These are phyloP conservation scores for Gossypium stocksii DNA, from an alignment of 345 rosid genomes.

Conservation along the genomic window DNA sequence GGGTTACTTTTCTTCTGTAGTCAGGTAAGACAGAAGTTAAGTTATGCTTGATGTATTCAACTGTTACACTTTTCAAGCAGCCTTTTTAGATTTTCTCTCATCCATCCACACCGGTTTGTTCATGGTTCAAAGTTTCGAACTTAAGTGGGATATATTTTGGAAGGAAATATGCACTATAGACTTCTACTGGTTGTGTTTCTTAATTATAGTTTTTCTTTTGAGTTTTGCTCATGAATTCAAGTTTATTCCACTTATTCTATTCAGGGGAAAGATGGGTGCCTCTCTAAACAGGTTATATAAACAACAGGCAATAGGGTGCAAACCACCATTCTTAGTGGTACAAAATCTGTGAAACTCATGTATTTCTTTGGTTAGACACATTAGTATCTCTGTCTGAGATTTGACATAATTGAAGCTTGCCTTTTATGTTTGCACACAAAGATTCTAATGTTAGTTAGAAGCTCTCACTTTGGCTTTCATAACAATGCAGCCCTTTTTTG, in stretches of 20 bases:
- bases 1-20: not conserved
- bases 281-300: constrained; percentile 56
- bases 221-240: constrained; percentile 9
- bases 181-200: not conserved
- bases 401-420: not conserved
- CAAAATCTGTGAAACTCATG: not conserved
- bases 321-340: constrained; percentile 75
- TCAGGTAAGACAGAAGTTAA: not conserved
- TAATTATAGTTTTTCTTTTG: not conserved
- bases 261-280: constrained; percentile 80
- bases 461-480: not conserved
- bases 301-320: constrained; percentile 44
- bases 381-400: not conserved
- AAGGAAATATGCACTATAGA: not conserved
- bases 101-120: not conserved
- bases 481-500: constrained; percentile 48
- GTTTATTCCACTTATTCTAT: constrained; percentile 9
- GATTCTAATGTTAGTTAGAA: not conserved
- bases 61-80: too few species aligned
- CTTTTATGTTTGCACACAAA: not conserved
- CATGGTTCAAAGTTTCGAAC: not conserved
- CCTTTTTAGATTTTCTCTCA: too few species aligned
- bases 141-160: not conserved
- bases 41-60: too few species aligned
- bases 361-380: not conserved